Evolutionary conservation across 2,329 filamentous ascomycete species (phyloP), one percentile per base, ranked within the genome.

Genomic region (Penicillium sp.): DNA sequence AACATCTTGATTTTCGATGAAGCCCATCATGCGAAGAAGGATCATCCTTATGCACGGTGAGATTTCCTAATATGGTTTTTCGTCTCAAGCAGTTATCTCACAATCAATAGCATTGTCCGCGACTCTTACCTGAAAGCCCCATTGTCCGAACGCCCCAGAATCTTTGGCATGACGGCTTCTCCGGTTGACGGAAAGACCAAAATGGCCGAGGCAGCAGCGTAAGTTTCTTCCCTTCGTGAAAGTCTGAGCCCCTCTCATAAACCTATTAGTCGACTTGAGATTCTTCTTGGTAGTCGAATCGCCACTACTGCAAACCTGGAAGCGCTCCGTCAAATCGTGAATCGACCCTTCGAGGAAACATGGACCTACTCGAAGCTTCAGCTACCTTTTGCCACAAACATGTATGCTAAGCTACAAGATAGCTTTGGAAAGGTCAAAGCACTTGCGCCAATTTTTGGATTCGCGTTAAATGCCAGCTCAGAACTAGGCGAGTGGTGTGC

Each of bases 91-190:
- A 6, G 1, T 6, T 16, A 33, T 5, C 56, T 67, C 43, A 68
- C 43, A 30, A 46, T 40, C 11, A 42, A 40, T 60, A 84, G 83
- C 30, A 95, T 99, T 60, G 91, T 99, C 77, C 93, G 91, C 69
- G 90, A 96, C 60, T 93, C 91, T 68, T 98, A 97, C 71, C 65
- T 86, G 1, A 76, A 82, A 2, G 79, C 82, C 33, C 77, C 81
- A 0, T 64, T 74, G 0, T 68, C 72, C 0, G 79, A 78, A 52
- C 83, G 87, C 4, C 95, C 95, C 4, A 89, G 88, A 40, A 88
- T 99, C 22, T 90, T 99, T 66, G 94, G 94, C 28, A 97, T 98
- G 94, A 99, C 95, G 1, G 95, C 95, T 7, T 98, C 95, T 0
- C 95, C 95, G 0, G 89, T 97, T 2, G 93, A 98, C 77, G 87